Evolutionary conservation across 1,139 yeast species (phyloP).

Genomic region (Sugiyamaella castrensis): DNA sequence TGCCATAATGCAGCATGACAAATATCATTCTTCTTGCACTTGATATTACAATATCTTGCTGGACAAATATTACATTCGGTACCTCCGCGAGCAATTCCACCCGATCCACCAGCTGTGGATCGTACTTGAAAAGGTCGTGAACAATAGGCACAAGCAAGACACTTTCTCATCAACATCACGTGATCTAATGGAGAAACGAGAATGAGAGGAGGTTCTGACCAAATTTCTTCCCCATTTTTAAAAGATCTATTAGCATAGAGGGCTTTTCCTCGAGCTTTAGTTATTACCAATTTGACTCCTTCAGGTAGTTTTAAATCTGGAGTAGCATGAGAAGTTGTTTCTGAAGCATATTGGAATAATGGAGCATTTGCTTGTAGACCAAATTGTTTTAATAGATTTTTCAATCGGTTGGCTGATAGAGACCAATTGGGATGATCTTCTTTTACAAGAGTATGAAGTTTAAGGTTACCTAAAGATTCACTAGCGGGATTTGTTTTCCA

Average conservation of each 20-base stretch:
- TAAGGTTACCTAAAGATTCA: slow-evolving; percentile 55
- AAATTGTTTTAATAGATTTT: slow-evolving; percentile 51
- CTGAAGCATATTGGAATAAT: slow-evolving; percentile 37
- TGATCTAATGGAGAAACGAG: slow-evolving; percentile 72
- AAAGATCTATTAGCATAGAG: slow-evolving; percentile 41
- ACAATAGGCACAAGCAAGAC: slow-evolving; percentile 79
- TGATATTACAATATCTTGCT: slow-evolving; percentile 31
- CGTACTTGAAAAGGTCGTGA: slow-evolving; percentile 55
- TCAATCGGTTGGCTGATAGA: slow-evolving; percentile 57
- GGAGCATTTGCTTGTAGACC: slow-evolving; percentile 41
- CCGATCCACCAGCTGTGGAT: slow-evolving; percentile 19
- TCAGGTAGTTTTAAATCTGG: slow-evolving; percentile 53
- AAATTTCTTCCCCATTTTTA: slow-evolving; percentile 47
- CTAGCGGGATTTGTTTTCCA: slow-evolving; percentile 70
- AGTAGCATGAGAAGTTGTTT: slow-evolving; percentile 53
- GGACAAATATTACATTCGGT: slow-evolving; percentile 26
- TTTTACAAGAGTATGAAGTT: slow-evolving; percentile 53
- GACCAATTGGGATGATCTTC: slow-evolving; percentile 58
- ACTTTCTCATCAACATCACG: slow-evolving; percentile 55
- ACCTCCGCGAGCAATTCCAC: slow-evolving; percentile 24
- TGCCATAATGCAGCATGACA: slow-evolving; percentile 65
- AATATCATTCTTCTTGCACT: slow-evolving; percentile 45
- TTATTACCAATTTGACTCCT: slow-evolving; percentile 50
- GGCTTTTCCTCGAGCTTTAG: slow-evolving; percentile 38
- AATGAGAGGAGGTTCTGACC: slow-evolving; percentile 63